Conservation (phyloP, 1,284 basidiomycete species). For the Cryptococcus sp. region DNA sequence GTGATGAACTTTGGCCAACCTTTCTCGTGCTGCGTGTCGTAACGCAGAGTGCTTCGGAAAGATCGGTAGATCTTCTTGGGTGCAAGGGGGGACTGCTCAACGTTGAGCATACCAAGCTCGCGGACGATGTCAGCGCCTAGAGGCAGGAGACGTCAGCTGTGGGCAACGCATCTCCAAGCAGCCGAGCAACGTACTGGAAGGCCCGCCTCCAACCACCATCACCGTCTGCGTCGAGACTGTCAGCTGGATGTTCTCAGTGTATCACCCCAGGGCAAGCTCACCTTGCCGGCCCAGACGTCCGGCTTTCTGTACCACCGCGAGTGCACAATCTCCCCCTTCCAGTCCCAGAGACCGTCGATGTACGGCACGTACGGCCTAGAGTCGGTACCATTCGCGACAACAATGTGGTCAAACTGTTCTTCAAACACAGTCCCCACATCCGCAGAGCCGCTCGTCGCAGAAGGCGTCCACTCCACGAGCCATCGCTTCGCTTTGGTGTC, state of each 20-base stretch:
- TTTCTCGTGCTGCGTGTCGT: slow-evolving; percentile 12
- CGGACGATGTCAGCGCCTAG: slow-evolving; percentile 13
- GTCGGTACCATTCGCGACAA: slow-evolving; percentile 13
- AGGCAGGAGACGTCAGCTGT: not conserved
- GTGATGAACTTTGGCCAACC: slow-evolving; percentile 10
- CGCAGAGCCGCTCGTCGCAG: not conserved
- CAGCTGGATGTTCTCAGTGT: not conserved
- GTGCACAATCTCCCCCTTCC: slow-evolving; percentile 13
- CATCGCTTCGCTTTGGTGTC: slow-evolving; percentile 2
- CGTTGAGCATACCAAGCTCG: slow-evolving; percentile 10
- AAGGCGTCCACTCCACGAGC: slow-evolving; percentile 14
- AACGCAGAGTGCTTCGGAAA: slow-evolving; percentile 9
- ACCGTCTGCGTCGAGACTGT: slow-evolving; percentile 5
- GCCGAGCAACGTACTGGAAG: slow-evolving; percentile 4
- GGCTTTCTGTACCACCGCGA: slow-evolving; percentile 13
- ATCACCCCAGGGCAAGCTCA: not conserved
- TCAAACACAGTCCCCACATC: slow-evolving; percentile 9
- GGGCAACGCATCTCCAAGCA: no score
- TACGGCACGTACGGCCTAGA: slow-evolving; percentile 13
- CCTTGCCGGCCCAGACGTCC: slow-evolving; percentile 10
- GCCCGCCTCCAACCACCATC: slow-evolving; percentile 12
- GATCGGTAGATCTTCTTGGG: slow-evolving; percentile 15
- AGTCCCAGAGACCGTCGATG: slow-evolving; percentile 13
- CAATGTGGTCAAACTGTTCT: slow-evolving; percentile 13
- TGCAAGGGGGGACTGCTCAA: not conserved